Percentiles rank a stretch among this genome's conserved stretches.
phyloP scores from a whole-genome alignment of 768 basidiomycete species.

The Phanerochaete sordida region DNA sequence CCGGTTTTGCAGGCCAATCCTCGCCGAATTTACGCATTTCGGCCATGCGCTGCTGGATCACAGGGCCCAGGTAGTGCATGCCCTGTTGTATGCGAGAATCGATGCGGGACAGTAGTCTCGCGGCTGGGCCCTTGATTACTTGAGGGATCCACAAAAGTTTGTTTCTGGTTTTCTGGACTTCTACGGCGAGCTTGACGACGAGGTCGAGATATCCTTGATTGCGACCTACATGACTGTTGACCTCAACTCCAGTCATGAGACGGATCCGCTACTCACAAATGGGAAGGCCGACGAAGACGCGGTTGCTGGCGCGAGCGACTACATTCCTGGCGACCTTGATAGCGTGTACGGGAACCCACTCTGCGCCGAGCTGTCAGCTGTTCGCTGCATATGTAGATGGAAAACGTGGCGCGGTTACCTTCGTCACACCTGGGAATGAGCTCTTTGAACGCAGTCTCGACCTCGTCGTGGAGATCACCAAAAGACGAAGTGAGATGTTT shows the following conservation, averaged over 20 bases:
- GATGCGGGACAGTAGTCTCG: not conserved
- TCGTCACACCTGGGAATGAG: conserved; percentile 13
- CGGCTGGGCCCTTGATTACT: conserved; percentile 22
- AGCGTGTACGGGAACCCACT: conserved; percentile 4
- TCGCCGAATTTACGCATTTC: conserved; percentile 9
- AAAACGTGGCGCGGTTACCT: not conserved
- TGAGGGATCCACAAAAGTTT: conserved; percentile 29
- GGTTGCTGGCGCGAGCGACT: conserved; percentile 39
- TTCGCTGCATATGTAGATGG: not conserved
- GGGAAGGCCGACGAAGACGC: conserved; percentile 47
- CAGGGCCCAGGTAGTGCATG: conserved; percentile 6
- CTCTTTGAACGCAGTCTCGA: conserved; percentile 17
- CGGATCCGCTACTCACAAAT: conserved; percentile 29
- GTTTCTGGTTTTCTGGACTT: conserved; percentile 19
- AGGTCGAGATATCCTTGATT: conserved; percentile 33
- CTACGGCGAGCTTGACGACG: conserved; percentile 27
- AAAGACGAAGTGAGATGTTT: conserved; percentile 9
- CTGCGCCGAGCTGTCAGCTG: not conserved
- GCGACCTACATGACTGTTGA: conserved; percentile 30
- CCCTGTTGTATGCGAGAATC: not conserved
- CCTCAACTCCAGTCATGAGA: not conserved
- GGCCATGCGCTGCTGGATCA: conserved; percentile 12
- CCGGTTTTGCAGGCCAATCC: conserved; percentile 10
- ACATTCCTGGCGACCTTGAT: conserved; percentile 24
- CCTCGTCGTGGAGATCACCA: conserved; percentile 19